A percentile compares a stretch with the other conserved stretches of the same genome.
These are phyloP conservation scores for Dictyostelium citrinum DNA, from an alignment of 78 protist genomes.

Conservation along the genomic window DNA sequence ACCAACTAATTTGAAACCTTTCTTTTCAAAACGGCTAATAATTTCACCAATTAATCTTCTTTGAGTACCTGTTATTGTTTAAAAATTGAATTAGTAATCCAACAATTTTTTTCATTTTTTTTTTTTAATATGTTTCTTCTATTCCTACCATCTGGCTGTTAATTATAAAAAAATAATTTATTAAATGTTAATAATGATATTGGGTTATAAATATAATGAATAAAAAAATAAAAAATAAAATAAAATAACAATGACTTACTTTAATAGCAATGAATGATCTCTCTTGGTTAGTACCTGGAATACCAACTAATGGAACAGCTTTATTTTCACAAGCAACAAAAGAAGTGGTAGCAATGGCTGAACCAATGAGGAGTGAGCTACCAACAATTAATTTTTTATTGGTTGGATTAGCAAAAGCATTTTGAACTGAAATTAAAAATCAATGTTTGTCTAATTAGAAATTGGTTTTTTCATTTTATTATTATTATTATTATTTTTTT, in stretches of 20 bases:
- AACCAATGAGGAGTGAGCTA: neutral
- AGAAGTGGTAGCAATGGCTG: slow-evolving; percentile 9
- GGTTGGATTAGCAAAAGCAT: slow-evolving; percentile 1
- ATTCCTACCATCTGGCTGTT: slow-evolving; percentile 89
- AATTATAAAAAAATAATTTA: neutral
- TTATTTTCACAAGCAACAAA: slow-evolving; percentile 8
- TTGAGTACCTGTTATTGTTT: neutral
- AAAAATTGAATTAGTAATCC: neutral
- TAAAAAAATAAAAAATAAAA: too few relatives aligned
- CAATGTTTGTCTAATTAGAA: neutral
- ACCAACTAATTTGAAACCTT: slow-evolving; percentile 90
- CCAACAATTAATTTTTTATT: slow-evolving; percentile 9
- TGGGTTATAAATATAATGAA: neutral
- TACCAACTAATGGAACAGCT: neutral
- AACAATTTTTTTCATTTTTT: neutral
- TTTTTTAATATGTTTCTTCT: neutral
- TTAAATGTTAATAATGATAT: neutral
- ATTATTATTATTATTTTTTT: too few relatives aligned
- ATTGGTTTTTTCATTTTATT: neutral
- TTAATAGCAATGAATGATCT: slow-evolving; percentile 92
- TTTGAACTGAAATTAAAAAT: neutral
- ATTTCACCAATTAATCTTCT: slow-evolving; percentile 89
- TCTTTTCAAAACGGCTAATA: slow-evolving; percentile 90
- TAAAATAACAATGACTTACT: too few relatives aligned
- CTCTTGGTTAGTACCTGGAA: slow-evolving; percentile 65